Base-by-base conservation (phyloP, 2,329 filamentous ascomycete species). In the Ceratocystis variospora region DNA sequence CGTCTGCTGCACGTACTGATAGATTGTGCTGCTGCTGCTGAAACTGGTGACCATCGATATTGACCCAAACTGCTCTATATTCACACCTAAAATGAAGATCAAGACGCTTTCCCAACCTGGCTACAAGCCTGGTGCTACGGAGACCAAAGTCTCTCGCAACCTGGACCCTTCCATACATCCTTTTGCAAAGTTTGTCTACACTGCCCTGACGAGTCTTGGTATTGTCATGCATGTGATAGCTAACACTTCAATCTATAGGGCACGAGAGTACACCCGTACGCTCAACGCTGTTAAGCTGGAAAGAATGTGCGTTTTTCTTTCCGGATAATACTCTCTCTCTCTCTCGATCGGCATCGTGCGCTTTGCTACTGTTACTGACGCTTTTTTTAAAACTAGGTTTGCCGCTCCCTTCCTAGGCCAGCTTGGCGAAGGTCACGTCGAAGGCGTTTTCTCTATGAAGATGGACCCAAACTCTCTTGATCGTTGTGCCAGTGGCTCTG, bases 351-450 rank as follows among this genome's bases (percentile, higher is more conserved):
- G 2, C 28, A 59, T 31, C 12, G 33, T 8, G 28, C 15, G 17
- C 1, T 5, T 17, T 33, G 37, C 46, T 17, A 12, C 37, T 2
- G 28, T 33, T 33, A 59, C 53, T 59, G 17, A 59, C 53, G 10
- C 28, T 31, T 59, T 33, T 33, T 59, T 31, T 44, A n/a, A 31
- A 28, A 19, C 25, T 28, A 68, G 67, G 67, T 70, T 70, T 55
- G 83, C 79, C 6, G 77, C 78, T 68, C 79, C 80, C 2, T 96
- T 96, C 73, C 78, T 99, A 57, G 89, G 83, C 0, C 90, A 96
- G 75, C 84, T 99, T 28, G 93, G 93, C 65, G 82, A 84, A 41
- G 93, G 94, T 22, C 94, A 99, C 76, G 89, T 96, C 66, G 94
- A 99, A 73, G 94, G 94, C 69, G 76, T 79, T 45, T 94, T 93